Conservation (phyloP, 768 basidiomycete species). For the Tulasnella sp. region DNA sequence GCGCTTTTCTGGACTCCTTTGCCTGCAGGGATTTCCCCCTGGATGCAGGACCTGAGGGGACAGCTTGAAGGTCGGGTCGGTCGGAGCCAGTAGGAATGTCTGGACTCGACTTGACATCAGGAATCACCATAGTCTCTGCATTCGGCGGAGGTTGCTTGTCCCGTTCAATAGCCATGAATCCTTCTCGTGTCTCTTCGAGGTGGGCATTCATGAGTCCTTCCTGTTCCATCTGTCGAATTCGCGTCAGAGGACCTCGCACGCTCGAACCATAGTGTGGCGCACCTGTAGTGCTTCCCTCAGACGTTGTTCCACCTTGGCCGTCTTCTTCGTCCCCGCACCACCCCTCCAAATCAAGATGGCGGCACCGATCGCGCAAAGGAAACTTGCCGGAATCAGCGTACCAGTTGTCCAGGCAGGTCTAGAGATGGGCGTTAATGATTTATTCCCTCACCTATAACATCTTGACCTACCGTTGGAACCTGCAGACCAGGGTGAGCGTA, state of each 20-base stretch:
- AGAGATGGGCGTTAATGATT: constrained; percentile 26
- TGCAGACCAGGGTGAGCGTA: too few relatives aligned
- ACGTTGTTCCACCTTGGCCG: constrained; percentile 47
- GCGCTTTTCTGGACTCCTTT: constrained; percentile 5
- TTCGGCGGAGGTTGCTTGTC: background rate
- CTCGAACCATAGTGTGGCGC: background rate
- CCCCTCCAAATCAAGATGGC: constrained; percentile 66
- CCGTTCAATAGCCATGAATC: constrained; percentile 2
- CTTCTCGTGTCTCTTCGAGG: constrained; percentile 1
- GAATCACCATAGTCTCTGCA: constrained; percentile 8
- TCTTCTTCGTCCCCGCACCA: constrained; percentile 53
- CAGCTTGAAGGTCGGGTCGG: constrained; percentile 1
- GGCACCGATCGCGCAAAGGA: constrained; percentile 64
- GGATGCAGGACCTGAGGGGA: constrained; percentile 1
- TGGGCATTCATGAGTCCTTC: constrained; percentile 13
- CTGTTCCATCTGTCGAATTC: constrained; percentile 16
- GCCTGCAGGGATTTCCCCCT: background rate
- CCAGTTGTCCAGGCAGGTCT: constrained; percentile 38
- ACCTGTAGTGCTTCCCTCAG: constrained; percentile 37
- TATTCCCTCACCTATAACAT: background rate
- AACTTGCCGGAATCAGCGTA: constrained; percentile 55
- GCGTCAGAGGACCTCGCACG: too few relatives aligned
- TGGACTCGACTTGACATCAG: background rate
- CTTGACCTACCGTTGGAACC: constrained; percentile 10
- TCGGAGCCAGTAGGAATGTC: background rate